Evolutionary conservation across 768 basidiomycete species (phyloP), one percentile per base, ranked within the genome.

Genomic region (Lyophyllum atratum): DNA sequence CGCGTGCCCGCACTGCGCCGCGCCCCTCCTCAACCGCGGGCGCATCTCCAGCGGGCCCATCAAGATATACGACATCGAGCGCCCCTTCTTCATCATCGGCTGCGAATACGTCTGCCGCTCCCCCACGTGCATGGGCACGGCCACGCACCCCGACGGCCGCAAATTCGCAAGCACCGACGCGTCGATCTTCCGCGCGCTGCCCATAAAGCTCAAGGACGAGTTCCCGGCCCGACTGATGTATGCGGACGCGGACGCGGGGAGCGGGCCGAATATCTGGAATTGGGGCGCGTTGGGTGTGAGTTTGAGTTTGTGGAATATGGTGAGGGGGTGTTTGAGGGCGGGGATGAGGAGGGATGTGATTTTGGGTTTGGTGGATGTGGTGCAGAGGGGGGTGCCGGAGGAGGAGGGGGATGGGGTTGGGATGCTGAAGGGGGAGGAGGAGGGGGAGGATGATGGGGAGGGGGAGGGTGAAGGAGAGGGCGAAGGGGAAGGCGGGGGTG

Each of bases 21-120:
- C 78, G 4, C 79, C 85, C 1, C 79, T 93, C 37, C 61, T 68
- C 31, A 89, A 92, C 70, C 80, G 81, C 31, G 91, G 91, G 2
- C 82, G 87, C 40, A 92, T 92, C 70, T 82, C 78, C 58, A 81
- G 82, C 0, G 90, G 90, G 0, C 91, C 91, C 0, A 74, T 91
- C 65, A 92, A 89, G 64, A 80, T 92, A 4, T 90, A 91, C 67
- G 90, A 93, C 63, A 82, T 93, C 48, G 85, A 86, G 60, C 84
- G 83, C 58, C 88, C 89, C 2, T 93, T 92, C 72, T 92, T 88
- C 66, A 80, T 93, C 68, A 90, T 93, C 33, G 91, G 88, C n/a
- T 90, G 90, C 66, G 87, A 90, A 67, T 93, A 93, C 58, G 76
- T 78, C 4, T 93, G 91, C 66, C 79, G 78, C 49, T 84, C 78